Percentiles rank a stretch among this genome's conserved stretches.
Conservation (phyloP, 495 filamentous ascomycete genomes). For the Annulohypoxylon maeteangense region DNA sequence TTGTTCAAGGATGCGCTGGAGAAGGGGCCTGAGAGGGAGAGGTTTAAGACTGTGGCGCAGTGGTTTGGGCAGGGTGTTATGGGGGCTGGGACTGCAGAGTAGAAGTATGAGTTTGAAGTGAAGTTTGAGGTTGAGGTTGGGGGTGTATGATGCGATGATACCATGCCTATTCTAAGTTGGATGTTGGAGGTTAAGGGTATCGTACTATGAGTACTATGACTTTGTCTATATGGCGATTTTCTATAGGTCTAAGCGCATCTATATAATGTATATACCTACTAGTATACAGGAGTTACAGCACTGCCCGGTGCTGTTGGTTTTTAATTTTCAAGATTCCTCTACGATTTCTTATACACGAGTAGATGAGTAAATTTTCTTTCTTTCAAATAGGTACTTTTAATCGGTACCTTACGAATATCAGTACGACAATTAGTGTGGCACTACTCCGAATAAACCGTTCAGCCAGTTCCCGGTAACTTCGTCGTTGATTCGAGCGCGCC, state of each 20-base stretch:
- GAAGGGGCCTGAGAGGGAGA: conserved; percentile 83
- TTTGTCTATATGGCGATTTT: conserved; percentile 4
- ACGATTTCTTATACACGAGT: neutral
- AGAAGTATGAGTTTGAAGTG: neutral
- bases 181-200: conserved; percentile 1
- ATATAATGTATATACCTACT: conserved; percentile 3
- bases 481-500: conserved; percentile 42
- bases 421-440: neutral
- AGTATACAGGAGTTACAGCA: neutral
- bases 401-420: neutral
- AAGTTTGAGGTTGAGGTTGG: neutral
- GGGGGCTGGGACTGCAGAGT: conserved; percentile 59
- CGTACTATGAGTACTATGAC: neutral
- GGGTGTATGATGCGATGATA: conserved; percentile 5
- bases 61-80: conserved; percentile 97
- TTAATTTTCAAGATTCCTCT: no score
- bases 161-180: neutral
- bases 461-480: conserved; percentile 48
- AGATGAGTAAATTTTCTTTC: neutral
- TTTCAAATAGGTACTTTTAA: no score
- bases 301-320: neutral
- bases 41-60: conserved; percentile 88
- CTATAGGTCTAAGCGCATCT: conserved; percentile 6
- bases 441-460: conserved; percentile 50
- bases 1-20: conserved; percentile 84